These are phyloP conservation scores for Gnaphalium uliginosum DNA, from an alignment of 129 eudicot genomes.

Conservation along the genomic window DNA sequence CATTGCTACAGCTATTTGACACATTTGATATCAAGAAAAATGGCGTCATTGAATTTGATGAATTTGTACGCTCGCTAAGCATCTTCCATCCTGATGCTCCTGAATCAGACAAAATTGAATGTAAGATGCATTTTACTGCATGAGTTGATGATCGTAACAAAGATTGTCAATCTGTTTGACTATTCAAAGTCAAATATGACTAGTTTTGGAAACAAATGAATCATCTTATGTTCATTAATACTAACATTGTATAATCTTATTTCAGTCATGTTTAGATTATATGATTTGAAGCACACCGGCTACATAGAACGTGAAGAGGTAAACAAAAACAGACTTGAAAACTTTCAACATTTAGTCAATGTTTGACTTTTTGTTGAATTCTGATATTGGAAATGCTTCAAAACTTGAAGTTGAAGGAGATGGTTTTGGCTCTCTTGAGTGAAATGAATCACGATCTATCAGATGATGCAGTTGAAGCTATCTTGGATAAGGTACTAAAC, in stretches of 20 bases:
- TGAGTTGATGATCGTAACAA: background rate
- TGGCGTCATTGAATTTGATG: slow-evolving; percentile 85
- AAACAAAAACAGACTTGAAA: slow-evolving; percentile 19
- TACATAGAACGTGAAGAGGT: slow-evolving; percentile 91
- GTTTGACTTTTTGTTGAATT: slow-evolving; percentile 21
- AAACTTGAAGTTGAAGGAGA: slow-evolving; percentile 60
- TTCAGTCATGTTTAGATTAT: slow-evolving; percentile 77
- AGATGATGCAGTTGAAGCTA: slow-evolving; percentile 66
- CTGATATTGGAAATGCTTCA: slow-evolving; percentile 18
- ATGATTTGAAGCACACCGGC: slow-evolving; percentile 68
- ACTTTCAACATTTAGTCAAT: slow-evolving; percentile 9
- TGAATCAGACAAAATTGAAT: slow-evolving; percentile 60
- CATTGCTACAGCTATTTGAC: slow-evolving; percentile 60
- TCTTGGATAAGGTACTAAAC: slow-evolving; percentile 64
- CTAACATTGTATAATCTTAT: slow-evolving; percentile 20
- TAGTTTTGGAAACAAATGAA: background rate
- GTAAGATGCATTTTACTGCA: slow-evolving; percentile 41
- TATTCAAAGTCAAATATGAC: background rate
- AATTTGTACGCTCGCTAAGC: slow-evolving; percentile 74
- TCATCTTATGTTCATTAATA: background rate
- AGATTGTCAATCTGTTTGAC: slow-evolving; percentile 9
- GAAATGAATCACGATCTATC: slow-evolving; percentile 59
- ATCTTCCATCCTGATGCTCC: slow-evolving; percentile 82
- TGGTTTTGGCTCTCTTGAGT: slow-evolving; percentile 66
- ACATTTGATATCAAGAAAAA: slow-evolving; percentile 72